A percentile compares a stretch with the other conserved stretches of the same genome.
phyloP scores from a whole-genome alignment of 208 protist species.

The Angomonas ambiguus region DNA sequence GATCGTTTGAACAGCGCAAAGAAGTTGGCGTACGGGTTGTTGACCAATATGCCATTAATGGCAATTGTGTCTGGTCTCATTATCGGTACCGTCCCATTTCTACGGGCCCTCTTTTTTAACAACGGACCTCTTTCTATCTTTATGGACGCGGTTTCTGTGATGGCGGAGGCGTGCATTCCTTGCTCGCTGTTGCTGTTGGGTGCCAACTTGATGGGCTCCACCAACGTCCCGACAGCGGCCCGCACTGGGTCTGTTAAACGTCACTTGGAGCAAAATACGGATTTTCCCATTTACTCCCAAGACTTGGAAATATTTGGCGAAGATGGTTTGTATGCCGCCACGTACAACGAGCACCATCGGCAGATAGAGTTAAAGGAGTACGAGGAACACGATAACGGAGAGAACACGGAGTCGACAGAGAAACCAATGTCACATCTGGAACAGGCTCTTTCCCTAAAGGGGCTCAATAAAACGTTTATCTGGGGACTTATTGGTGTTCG shows the following conservation, averaged over 20 bases:
- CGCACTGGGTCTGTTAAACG: constrained; percentile 24
- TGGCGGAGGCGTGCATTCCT: constrained; percentile 40
- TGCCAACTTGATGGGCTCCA: constrained; percentile 44
- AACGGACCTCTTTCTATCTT: constrained; percentile 34
- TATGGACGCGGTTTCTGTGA: constrained; percentile 26
- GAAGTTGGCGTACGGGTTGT: constrained; percentile 1
- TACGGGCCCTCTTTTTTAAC: constrained; percentile 33
- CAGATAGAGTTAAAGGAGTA: neutral
- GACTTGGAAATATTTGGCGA: constrained; percentile 27
- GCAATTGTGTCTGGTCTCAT: constrained; percentile 40
- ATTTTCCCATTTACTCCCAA: constrained; percentile 28
- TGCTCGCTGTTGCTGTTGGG: constrained; percentile 47
- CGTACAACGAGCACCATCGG: neutral
- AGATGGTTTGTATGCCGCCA: constrained; percentile 18
- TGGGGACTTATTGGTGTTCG: constrained; percentile 56
- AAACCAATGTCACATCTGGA: constrained; percentile 23
- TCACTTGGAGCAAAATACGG: constrained; percentile 71
- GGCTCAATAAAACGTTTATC: constrained; percentile 46
- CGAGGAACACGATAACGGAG: neutral
- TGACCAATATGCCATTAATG: constrained; percentile 34
- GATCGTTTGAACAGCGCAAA: neutral
- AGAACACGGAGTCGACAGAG: constrained; percentile 7
- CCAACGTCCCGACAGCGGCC: neutral
- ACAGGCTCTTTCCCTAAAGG: constrained; percentile 29
- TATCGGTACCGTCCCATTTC: constrained; percentile 35